Percentiles rank a stretch among this genome's conserved stretches.
Conservation (phyloP, 371 early-diverging fungal species). For the Capillidium rhysosporum region DNA sequence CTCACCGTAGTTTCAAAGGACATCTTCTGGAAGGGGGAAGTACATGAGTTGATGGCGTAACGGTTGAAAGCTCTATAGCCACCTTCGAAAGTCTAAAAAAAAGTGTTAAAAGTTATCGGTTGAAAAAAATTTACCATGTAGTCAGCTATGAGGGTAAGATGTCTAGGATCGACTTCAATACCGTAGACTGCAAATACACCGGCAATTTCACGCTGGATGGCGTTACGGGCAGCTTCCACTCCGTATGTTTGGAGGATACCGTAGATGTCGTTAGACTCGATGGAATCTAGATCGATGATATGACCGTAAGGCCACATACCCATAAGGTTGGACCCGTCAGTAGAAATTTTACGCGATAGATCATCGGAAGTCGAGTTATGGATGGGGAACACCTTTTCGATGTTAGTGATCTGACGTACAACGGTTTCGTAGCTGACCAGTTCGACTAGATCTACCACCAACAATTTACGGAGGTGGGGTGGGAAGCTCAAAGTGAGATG, state of each 20-base stretch:
- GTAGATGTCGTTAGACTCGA: slow-evolving; percentile 95
- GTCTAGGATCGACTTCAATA: slow-evolving; percentile 90
- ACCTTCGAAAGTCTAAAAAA: slow-evolving; percentile 78
- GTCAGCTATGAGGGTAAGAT: slow-evolving; percentile 95
- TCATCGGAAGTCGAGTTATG: slow-evolving; percentile 58
- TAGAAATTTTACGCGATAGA: slow-evolving; percentile 30
- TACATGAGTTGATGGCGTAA: slow-evolving; percentile 75
- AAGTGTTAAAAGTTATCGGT: background rate
- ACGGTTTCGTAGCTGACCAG: slow-evolving; percentile 38
- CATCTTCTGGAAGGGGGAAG: slow-evolving; percentile 93
- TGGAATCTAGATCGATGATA: slow-evolving; percentile 62
- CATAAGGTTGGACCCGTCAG: slow-evolving; percentile 80
- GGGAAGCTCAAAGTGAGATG: slow-evolving; percentile 66
- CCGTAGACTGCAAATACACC: slow-evolving; percentile 96
- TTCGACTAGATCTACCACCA: slow-evolving; percentile 81
- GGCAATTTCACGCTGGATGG: slow-evolving; percentile 90
- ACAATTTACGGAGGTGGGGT: slow-evolving; percentile 72
- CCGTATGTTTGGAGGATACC: slow-evolving; percentile 88
- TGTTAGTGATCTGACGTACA: slow-evolving; percentile 71
- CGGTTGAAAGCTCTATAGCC: slow-evolving; percentile 95
- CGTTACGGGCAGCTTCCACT: slow-evolving; percentile 94
- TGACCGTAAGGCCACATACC: slow-evolving; percentile 73
- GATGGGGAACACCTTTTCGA: slow-evolving; percentile 54
- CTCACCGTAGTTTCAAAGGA: slow-evolving; percentile 88
- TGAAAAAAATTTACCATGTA: slow-evolving; percentile 58